Evolutionary conservation across 805 yeast genomes (phyloP), one percentile per base, ranked within the genome.

Genomic region (Geotrichum ghanense): DNA sequence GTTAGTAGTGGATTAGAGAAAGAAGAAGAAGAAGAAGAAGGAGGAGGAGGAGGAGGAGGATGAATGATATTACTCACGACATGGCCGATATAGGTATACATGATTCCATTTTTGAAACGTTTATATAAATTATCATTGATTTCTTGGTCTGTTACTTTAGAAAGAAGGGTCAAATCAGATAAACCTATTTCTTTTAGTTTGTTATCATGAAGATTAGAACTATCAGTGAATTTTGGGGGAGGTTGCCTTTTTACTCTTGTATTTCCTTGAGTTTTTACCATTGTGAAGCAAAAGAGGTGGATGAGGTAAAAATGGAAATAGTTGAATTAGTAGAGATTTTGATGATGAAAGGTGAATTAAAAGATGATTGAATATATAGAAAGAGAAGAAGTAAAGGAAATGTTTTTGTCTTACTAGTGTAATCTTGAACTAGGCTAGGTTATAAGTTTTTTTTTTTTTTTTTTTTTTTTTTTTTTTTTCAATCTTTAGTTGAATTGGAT

Each of bases 141-240:
- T 39, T 95, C 74, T 49, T 87, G 94, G 62, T 92, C 97, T 41
- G 90, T 74, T 58, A 92, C 90, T 51, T 81, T 83, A 23, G 95
- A 81, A 51, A 92, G 72, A 45, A 92, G 68, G 0, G 98, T 92
- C 59, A 92, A 71, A 65, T 92, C 98, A 40, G 95, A 82, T 7
- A 92, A 97, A 45, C 98, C 98, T n/a, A 92, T 97, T 65, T 92
- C 97, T 63, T 88, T 86, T 73, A 86, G 86, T 68, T 88, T 87
- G 46, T 79, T 69, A 56, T 92, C 97, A 62, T 88, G 92, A 44
- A 87, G 82, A 14, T 97, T 97, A 70, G 89, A 89, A 60, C 84
- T 79, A 37, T 68, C 80, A 20, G 75, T 79, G 40, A 55, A 49
- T 31, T 54, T 49, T 43, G 56, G 48, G 25, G 51, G 50, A 23